Evolutionary conservation across 805 yeast species (phyloP), one percentile per base, ranked within the genome.

Genomic region (Candida sithepensis): DNA sequence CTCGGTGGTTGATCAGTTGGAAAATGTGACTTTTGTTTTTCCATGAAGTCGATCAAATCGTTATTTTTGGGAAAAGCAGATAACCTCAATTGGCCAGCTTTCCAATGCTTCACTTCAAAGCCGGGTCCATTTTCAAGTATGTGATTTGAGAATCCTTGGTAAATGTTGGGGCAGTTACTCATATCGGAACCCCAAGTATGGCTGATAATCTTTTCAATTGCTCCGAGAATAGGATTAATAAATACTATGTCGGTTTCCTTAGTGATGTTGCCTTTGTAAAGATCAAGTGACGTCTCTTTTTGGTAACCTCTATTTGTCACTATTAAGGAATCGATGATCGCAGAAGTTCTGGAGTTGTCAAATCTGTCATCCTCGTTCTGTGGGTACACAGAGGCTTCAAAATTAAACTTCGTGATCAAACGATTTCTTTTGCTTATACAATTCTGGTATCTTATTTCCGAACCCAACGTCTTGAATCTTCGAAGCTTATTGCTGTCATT

Each of bases 71-170:
- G 63, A 39, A 51, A 45, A 7, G 50, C 48, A 12, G 58, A 51
- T 2, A 63, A 43, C 20, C 47, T 49, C 6, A 63, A n/a, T n/a
- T 54, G 49, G 4, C 67, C 68, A 3, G 48, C 34, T 16, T 42
- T 36, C 22, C 50, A 38, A 43, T 61, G 64, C 24, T 49, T 50
- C 19, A 64, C 61, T n/a, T 50, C 55, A 46, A 58, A 59, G n/a
- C 41, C 42, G 9, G 45, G 32, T 1, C 52, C 54, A 23, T 56
- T 47, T 19, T 39, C 41, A 2, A 59, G 30, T 3, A 43, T 19
- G 46, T 64, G 65, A 9, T 50, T 56, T 3, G 59, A 52, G 2
- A 54, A 16, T 1, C 57, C 56, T 20, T 59, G 55, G 42, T 51
- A 64, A 10, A 61, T 33, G 18, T 49, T 52, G 3, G 68, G 68